Base-by-base conservation (phyloP, 768 basidiomycete genomes). In the Terana coerulea region DNA sequence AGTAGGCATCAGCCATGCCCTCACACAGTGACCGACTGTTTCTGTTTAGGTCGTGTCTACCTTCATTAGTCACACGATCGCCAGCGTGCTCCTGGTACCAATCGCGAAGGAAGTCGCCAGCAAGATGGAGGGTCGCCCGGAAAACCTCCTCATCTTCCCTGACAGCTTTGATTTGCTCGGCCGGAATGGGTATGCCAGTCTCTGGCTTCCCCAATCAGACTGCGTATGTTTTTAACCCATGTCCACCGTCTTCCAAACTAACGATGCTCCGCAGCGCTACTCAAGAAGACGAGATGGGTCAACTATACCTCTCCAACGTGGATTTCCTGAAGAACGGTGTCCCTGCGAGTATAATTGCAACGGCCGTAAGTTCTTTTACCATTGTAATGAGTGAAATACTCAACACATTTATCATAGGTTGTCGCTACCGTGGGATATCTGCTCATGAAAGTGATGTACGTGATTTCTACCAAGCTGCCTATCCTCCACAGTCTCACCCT, bases 141-240 rank as follows among this genome's bases (percentile, higher is more conserved):
- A 79, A 37, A 86, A 92, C 59, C 71, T 98, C 8, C 81, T 99
- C 57, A 89, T 98, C 61, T 95, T 99, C 72, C n/a, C 79, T 94
- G 59, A 97, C 94, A 29, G 93, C 81, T 12, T 74, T 98, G 54
- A 87, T 97, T 45, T 98, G 95, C 65, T 95, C 92, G 3, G 75
- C 91, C 5, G 97, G 95, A 1, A 99, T 99, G 97, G 95, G 92
- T 10, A 90, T 98, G 80, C 95, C 95, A 2, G 94, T 98, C 33
- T 94, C 91, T 55, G 97, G 97, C n/a, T 99, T 98, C 75, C 95
- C 95, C 0, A 97, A 98, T 67, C 92, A 97, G 71, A 94, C 92
- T 43, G 92, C 93, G 94, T 95, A 69, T 61, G 88, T 80, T 12
- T 30, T 34, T n/a, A n/a, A n/a, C n/a, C 25, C 21, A 1, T 15